Conservation (phyloP, 2,329 filamentous ascomycete species). For the Aspergillus vadensis region DNA sequence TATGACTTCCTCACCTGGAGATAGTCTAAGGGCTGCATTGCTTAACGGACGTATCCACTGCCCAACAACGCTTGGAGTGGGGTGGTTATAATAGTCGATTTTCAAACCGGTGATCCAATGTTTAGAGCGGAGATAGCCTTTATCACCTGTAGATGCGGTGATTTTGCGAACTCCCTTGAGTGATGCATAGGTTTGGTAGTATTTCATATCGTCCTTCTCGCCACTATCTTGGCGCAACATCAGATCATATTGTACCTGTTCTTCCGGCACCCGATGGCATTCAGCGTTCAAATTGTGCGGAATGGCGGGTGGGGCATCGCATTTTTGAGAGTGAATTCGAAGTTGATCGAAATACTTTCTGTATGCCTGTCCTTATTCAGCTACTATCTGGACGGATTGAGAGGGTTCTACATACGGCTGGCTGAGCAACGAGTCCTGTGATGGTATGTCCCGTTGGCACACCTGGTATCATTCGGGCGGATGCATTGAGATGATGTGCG, state of each 20-base stretch:
- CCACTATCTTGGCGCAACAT: background rate
- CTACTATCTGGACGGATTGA: background rate
- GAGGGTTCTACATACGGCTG: background rate
- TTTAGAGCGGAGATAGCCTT: conserved; percentile 1
- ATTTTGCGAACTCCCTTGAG: conserved; percentile 12
- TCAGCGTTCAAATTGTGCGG: conserved; percentile 1
- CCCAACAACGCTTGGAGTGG: conserved; percentile 11
- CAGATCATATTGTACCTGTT: conserved; percentile 16
- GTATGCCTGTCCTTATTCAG: conserved; percentile 4
- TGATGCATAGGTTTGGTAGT: conserved; percentile 17
- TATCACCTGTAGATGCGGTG: conserved; percentile 8
- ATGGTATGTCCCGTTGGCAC: conserved; percentile 5
- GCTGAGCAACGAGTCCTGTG: conserved; percentile 8
- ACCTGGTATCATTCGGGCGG: conserved; percentile 1
- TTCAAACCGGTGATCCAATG: conserved; percentile 13
- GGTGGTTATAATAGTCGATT: conserved; percentile 11
- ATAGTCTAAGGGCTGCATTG: conserved; percentile 2
- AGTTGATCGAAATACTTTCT: conserved; percentile 2
- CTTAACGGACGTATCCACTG: conserved; percentile 13
- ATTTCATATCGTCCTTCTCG: background rate
- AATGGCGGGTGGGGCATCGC: background rate
- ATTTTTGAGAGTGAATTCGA: conserved; percentile 10
- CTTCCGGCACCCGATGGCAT: conserved; percentile 8
- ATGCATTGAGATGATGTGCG: background rate
- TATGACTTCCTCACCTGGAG: conserved; percentile 5